A percentile compares a stretch with the other conserved stretches of the same genome.
Conservation (phyloP, 2,329 filamentous ascomycete genomes). For the Paramyrothecium roridum region DNA sequence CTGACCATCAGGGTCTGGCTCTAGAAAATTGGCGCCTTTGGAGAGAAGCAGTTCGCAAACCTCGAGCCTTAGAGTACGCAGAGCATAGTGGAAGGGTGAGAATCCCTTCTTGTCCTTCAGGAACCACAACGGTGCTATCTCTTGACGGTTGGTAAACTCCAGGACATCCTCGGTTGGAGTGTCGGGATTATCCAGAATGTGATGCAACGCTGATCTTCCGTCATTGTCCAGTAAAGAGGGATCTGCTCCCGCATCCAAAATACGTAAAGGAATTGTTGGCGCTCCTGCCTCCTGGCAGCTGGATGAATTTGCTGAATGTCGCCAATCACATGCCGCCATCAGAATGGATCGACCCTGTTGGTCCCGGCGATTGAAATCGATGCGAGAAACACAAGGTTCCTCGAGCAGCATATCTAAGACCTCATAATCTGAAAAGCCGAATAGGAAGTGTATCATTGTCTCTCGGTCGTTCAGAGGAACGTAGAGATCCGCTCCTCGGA, state of each 20-base stretch:
- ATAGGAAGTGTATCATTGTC: conserved; percentile 13
- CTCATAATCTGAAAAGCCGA: conserved; percentile 4
- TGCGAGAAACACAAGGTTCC: conserved; percentile 11
- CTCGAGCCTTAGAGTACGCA: conserved; percentile 7
- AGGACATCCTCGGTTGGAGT: conserved; percentile 6
- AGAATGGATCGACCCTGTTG: conserved; percentile 11
- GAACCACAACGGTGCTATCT: conserved; percentile 7
- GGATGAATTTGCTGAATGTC: not conserved
- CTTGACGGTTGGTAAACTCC: conserved; percentile 10
- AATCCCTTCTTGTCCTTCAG: conserved; percentile 7
- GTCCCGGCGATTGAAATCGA: conserved; percentile 14
- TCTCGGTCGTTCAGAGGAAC: conserved; percentile 12
- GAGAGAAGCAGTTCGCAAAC: conserved; percentile 11
- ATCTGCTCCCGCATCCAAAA: conserved; percentile 11
- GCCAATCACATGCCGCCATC: conserved; percentile 14
- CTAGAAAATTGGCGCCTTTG: conserved; percentile 10
- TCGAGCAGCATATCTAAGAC: conserved; percentile 2
- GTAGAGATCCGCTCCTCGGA: conserved; percentile 11
- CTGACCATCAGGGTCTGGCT: conserved; percentile 8
- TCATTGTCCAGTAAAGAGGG: conserved; percentile 7
- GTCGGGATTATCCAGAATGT: conserved; percentile 11
- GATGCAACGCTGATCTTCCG: conserved; percentile 15
- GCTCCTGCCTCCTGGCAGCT: not conserved
- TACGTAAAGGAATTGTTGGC: conserved; percentile 2
- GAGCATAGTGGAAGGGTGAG: conserved; percentile 10